Conservation (phyloP, 371 early-diverging fungal species). For the Catenaria anguillulae region DNA sequence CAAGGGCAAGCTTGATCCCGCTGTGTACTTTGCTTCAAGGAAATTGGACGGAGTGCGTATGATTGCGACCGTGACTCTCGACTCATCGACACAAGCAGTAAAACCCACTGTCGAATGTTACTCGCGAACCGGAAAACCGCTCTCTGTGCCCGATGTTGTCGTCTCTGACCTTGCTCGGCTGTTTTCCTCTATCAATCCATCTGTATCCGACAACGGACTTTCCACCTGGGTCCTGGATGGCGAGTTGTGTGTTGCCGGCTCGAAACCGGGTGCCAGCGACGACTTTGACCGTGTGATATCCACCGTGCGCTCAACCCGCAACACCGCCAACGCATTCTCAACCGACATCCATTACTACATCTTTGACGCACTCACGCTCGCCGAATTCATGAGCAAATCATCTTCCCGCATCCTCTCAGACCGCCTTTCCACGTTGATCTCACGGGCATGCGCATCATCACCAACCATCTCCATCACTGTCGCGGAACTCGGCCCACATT, state of each 20-base stretch:
- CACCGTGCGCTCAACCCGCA: conserved; percentile 8
- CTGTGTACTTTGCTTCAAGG: conserved; percentile 33
- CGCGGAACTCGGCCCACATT: too few species aligned
- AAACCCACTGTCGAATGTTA: conserved; percentile 19
- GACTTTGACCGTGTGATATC: conserved; percentile 14
- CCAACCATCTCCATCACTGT: too few species aligned
- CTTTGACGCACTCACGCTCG: conserved; percentile 31
- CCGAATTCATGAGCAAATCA: conserved; percentile 19
- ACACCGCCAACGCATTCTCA: conserved; percentile 6
- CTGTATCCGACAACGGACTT: too few species aligned
- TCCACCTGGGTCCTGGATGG: conserved; percentile 37
- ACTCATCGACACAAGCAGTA: not conserved
- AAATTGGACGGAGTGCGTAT: conserved; percentile 46
- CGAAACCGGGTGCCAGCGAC: too few species aligned
- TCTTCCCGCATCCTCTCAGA: conserved; percentile 18
- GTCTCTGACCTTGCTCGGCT: conserved; percentile 6
- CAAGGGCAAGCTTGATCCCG: not conserved
- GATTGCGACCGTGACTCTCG: conserved; percentile 21
- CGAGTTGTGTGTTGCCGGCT: conserved; percentile 33
- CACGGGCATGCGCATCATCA: too few species aligned
- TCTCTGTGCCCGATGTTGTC: conserved; percentile 23
- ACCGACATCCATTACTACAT: conserved; percentile 31
- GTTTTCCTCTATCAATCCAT: conserved; percentile 8
- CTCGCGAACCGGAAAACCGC: conserved; percentile 32
- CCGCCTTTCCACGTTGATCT: conserved; percentile 9